Conservation (phyloP, 371 early-diverging fungal species). For the Racocetra persica region DNA sequence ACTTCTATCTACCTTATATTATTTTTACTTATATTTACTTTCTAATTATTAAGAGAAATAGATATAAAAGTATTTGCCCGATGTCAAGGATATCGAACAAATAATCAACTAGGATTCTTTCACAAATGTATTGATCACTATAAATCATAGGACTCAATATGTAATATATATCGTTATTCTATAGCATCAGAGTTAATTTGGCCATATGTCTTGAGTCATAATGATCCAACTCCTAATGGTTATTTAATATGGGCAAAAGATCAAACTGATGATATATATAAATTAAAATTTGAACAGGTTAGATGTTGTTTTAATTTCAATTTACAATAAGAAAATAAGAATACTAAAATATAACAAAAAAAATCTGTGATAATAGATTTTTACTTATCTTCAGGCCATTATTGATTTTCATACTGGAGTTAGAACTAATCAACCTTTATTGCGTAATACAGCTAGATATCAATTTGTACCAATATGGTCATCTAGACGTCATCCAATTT, state of each 20-base stretch:
- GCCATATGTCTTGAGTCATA: background rate
- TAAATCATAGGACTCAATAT: conserved; percentile 32
- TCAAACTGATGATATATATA: background rate
- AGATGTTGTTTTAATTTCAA: background rate
- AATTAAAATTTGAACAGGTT: conserved; percentile 14
- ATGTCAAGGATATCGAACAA: conserved; percentile 20
- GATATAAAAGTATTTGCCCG: background rate
- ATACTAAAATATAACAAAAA: background rate
- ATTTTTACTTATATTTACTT: background rate
- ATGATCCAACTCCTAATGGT: conserved; percentile 9
- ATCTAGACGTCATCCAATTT: conserved; percentile 15
- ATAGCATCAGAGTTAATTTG: conserved; percentile 25
- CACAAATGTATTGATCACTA: conserved; percentile 21
- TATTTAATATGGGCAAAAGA: conserved; percentile 19
- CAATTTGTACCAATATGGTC: conserved; percentile 29
- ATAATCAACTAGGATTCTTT: conserved; percentile 22
- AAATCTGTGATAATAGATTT: conserved; percentile 4
- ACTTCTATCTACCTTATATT: too few species aligned
- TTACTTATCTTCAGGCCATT: conserved; percentile 30
- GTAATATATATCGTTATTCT: conserved; percentile 37
- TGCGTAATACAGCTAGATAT: background rate
- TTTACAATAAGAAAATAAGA: background rate
- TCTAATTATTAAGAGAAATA: background rate
- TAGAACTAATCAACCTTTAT: conserved; percentile 4
- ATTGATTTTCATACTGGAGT: conserved; percentile 30